Percentiles rank a stretch among this genome's conserved stretches.
Conservation (phyloP, 1,284 basidiomycete species). For the Lignosus rhinocerotis region DNA sequence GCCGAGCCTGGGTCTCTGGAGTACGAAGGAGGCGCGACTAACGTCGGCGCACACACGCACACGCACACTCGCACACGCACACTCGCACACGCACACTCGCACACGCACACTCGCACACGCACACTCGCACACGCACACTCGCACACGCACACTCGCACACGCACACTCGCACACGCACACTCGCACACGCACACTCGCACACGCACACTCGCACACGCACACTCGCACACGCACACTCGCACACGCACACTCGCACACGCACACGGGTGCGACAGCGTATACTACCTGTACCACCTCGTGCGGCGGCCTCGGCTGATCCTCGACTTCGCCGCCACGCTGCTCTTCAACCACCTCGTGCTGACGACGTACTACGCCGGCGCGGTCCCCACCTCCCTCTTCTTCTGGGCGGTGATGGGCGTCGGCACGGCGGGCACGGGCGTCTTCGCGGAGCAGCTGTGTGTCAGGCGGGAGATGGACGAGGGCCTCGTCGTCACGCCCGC, state of each 20-base stretch:
- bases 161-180: too few species aligned
- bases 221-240: too few species aligned
- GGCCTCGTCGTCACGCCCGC: slow-evolving; percentile 64
- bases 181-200: too few species aligned
- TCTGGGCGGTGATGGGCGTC: slow-evolving; percentile 78
- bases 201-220: too few species aligned
- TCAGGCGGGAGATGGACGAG: slow-evolving; percentile 89
- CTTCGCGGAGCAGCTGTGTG: slow-evolving; percentile 88
- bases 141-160: too few species aligned
- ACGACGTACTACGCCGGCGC: slow-evolving; percentile 90
- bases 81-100: too few species aligned
- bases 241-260: too few species aligned
- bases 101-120: too few species aligned
- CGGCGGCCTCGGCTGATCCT: slow-evolving; percentile 91
- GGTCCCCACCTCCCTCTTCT: slow-evolving; percentile 88
- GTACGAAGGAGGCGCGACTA: slow-evolving; percentile 86
- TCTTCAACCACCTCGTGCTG: slow-evolving; percentile 88
- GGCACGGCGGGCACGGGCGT: slow-evolving; percentile 78
- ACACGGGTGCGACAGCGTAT: slow-evolving; percentile 60
- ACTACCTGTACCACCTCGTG: slow-evolving; percentile 85
- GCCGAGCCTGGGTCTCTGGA: slow-evolving; percentile 73
- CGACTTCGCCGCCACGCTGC: slow-evolving; percentile 89
- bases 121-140: too few species aligned
- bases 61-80: too few species aligned
- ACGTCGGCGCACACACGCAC: too few species aligned